Percentiles rank a stretch among this genome's conserved stretches.
Evolutionary conservation across 2,329 filamentous ascomycete genomes (phyloP).

Genomic region (Torrubiella hemipterigena): DNA sequence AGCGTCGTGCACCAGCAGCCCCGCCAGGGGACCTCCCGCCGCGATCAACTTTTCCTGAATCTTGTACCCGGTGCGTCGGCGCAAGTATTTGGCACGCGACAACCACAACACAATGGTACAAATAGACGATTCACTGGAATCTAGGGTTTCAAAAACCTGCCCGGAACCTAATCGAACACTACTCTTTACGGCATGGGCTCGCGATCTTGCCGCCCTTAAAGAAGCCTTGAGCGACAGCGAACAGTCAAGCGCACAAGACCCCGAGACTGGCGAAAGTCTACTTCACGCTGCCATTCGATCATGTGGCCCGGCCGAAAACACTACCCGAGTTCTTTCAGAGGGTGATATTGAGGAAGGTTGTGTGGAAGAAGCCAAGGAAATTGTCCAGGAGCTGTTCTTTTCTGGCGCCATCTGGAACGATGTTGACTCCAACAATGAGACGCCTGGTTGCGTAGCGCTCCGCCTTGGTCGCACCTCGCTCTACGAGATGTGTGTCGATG

Average conservation of each 20-base stretch:
- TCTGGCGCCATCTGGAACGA: constrained; percentile 98
- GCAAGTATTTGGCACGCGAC: neutral
- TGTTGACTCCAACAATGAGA: constrained; percentile 74
- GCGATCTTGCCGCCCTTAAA: constrained; percentile 55
- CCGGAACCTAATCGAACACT: constrained; percentile 38
- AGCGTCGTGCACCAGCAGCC: constrained; percentile 1
- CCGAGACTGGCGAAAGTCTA: constrained; percentile 74
- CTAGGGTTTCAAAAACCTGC: constrained; percentile 41
- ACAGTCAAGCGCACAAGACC: constrained; percentile 66
- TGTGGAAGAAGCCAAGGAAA: constrained; percentile 51
- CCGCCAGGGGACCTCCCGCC: constrained; percentile 1
- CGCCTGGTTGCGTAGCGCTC: constrained; percentile 76
- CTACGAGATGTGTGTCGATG: constrained; percentile 77
- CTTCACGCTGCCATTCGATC: constrained; percentile 84
- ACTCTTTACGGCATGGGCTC: constrained; percentile 42
- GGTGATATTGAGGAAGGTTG: constrained; percentile 24
- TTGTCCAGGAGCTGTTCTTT: constrained; percentile 65
- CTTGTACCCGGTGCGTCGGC: neutral
- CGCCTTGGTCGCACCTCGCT: constrained; percentile 56
- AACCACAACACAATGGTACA: constrained; percentile 17
- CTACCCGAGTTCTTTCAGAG: constrained; percentile 11
- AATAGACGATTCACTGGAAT: constrained; percentile 36
- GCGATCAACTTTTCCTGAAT: constrained; percentile 3
- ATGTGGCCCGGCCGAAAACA: constrained; percentile 36
- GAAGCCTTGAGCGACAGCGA: constrained; percentile 53